Percentiles rank a stretch among this genome's conserved stretches.
These are phyloP conservation scores for Neopestalotiopsis rosae DNA, from an alignment of 2,329 filamentous ascomycete species.

Conservation along the genomic window DNA sequence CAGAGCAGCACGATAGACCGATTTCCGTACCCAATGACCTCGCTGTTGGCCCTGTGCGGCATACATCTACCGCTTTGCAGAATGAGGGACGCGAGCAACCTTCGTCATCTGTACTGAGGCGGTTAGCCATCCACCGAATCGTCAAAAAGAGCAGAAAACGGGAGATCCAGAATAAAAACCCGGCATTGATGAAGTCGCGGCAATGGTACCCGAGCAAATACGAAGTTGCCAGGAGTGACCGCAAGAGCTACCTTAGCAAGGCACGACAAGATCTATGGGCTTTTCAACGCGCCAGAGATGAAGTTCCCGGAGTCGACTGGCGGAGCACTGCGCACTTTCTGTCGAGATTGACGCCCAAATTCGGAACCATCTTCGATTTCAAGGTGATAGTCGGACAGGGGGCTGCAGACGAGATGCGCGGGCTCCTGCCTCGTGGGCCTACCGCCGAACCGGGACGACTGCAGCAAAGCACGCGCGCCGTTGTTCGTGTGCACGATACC, in stretches of 20 bases:
- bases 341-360: constrained; percentile 30
- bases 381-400: constrained; percentile 32
- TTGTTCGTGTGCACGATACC: constrained; percentile 29
- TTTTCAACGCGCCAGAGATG: constrained; percentile 12
- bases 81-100: constrained; percentile 4
- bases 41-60: neutral
- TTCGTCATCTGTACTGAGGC: constrained; percentile 19
- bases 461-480: constrained; percentile 29
- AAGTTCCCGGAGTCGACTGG: constrained; percentile 24
- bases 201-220: constrained; percentile 23
- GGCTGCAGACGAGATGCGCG: constrained; percentile 29
- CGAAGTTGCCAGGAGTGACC: constrained; percentile 23
- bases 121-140: constrained; percentile 19
- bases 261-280: constrained; percentile 28
- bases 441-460: constrained; percentile 29
- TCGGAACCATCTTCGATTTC: constrained; percentile 30
- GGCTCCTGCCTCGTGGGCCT: constrained; percentile 28
- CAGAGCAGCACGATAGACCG: neutral
- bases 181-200: constrained; percentile 23
- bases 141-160: constrained; percentile 21
- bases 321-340: constrained; percentile 29
- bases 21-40: neutral
- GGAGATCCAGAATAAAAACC: constrained; percentile 14
- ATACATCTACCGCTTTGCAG: neutral
- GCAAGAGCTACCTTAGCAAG: constrained; percentile 26